Percentiles rank a stretch among this genome's conserved stretches.
These are phyloP conservation scores for Verticillium nonalfalfae DNA, from an alignment of 2,329 filamentous ascomycete genomes.

Conservation along the genomic window DNA sequence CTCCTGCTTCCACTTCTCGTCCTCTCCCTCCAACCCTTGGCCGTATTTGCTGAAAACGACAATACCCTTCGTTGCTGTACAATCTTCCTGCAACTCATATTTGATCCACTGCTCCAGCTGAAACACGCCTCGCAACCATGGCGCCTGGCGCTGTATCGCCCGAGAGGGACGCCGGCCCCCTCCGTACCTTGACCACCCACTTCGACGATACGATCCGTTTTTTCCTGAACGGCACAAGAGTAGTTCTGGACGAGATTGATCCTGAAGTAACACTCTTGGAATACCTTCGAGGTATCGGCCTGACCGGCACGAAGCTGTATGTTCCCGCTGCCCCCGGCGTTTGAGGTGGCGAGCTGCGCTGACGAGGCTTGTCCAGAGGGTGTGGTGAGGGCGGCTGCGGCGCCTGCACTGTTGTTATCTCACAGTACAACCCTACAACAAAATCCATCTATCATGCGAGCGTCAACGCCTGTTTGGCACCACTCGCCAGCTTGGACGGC, in stretches of 20 bases:
- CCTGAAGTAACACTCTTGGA: slow-evolving; percentile 89
- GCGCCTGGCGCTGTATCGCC: not conserved
- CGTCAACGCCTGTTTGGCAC: slow-evolving; percentile 92
- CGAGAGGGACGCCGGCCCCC: slow-evolving; percentile 26
- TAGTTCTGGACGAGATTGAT: slow-evolving; percentile 79
- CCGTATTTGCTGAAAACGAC: not conserved
- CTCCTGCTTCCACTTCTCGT: not conserved
- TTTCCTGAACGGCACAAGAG: slow-evolving; percentile 89
- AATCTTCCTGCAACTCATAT: not conserved
- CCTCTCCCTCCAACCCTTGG: not conserved
- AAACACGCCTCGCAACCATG: not conserved
- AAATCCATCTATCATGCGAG: slow-evolving; percentile 92
- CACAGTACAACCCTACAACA: slow-evolving; percentile 88
- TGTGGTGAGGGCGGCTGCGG: slow-evolving; percentile 96
- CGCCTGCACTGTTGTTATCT: slow-evolving; percentile 92
- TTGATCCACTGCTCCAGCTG: not conserved
- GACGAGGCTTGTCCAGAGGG: slow-evolving; percentile 40
- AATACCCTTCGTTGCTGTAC: not conserved
- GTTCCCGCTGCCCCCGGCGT: not conserved
- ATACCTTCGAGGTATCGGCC: slow-evolving; percentile 84
- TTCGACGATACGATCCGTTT: slow-evolving; percentile 89
- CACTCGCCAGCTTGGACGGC: slow-evolving; percentile 86
- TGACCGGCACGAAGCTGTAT: slow-evolving; percentile 87
- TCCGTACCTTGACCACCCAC: slow-evolving; percentile 57
- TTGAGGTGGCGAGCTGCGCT: not conserved